These are phyloP conservation scores for Tagetes erecta DNA, from an alignment of 129 eudicot genomes.

Conservation along the genomic window DNA sequence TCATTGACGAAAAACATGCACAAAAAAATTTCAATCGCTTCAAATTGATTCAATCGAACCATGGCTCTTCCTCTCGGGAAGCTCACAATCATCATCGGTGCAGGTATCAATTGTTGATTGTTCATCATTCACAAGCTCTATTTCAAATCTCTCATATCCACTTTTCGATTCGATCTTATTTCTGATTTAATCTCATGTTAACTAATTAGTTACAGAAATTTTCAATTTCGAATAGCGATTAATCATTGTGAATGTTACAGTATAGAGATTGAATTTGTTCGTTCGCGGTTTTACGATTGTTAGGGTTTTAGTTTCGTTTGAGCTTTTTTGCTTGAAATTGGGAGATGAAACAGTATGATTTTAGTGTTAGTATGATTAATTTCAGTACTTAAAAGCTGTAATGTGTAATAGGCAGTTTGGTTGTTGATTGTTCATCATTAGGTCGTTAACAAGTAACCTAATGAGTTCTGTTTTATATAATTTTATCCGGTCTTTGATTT, in stretches of 20 bases:
- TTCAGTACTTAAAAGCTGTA: not conserved
- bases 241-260: not conserved
- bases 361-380: not conserved
- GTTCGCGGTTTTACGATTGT: not conserved
- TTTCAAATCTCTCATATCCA: not conserved
- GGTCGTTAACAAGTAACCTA: constrained; percentile 10
- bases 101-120: constrained; percentile 44
- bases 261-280: constrained; percentile 5
- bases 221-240: not conserved
- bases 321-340: not conserved
- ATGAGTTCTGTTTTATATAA: not conserved
- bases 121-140: not conserved
- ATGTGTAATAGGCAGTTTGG: too few species aligned
- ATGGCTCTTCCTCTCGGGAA: constrained; percentile 84
- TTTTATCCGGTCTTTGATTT: not conserved
- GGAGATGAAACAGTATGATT: not conserved
- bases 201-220: not conserved
- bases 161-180: not conserved
- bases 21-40: not conserved
- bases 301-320: not conserved
- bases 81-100: constrained; percentile 73
- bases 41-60: constrained; percentile 19
- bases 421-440: not conserved
- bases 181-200: constrained; percentile 1
- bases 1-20: not conserved